A percentile compares a stretch with the other conserved stretches of the same genome.
Conservation (phyloP, 1,284 basidiomycete species). For the Boletus hoseneyae region DNA sequence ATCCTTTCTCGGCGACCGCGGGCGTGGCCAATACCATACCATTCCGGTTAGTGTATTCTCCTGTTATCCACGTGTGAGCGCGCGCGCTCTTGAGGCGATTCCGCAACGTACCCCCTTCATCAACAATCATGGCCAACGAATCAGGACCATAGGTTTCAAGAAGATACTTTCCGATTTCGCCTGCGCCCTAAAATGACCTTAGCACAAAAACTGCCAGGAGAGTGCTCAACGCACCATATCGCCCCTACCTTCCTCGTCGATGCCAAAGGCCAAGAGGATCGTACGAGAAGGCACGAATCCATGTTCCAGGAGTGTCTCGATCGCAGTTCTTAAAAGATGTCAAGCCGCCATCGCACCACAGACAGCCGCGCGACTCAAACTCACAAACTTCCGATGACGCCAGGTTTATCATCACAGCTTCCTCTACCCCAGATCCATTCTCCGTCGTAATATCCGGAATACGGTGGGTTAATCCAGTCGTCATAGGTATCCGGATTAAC, state of each 20-base stretch:
- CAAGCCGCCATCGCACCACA: neutral
- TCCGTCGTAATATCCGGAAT: constrained; percentile 48
- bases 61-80: constrained; percentile 18
- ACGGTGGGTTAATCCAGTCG: constrained; percentile 53
- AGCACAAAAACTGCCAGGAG: constrained; percentile 9
- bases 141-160: constrained; percentile 50
- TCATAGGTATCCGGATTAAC: constrained; percentile 50
- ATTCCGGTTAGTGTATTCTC: constrained; percentile 34
- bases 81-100: neutral
- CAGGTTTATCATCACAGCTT: constrained; percentile 59
- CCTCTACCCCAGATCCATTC: constrained; percentile 62
- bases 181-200: constrained; percentile 42
- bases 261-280: constrained; percentile 64
- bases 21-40: constrained; percentile 47
- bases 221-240: constrained; percentile 34
- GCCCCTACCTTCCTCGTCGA: constrained; percentile 66
- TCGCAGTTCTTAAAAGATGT: constrained; percentile 38
- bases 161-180: constrained; percentile 43
- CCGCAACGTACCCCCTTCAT: constrained; percentile 40
- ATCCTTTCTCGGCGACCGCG: constrained; percentile 64
- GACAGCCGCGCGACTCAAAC: constrained; percentile 12
- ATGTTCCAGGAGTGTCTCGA: constrained; percentile 52
- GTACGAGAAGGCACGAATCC: constrained; percentile 52
- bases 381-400: constrained; percentile 55
- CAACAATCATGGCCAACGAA: constrained; percentile 54